Evolutionary conservation across 192 early-diverging fungal species (phyloP), one percentile per base, ranked within the genome.

Genomic region (Chytriomyces hyalinus): DNA sequence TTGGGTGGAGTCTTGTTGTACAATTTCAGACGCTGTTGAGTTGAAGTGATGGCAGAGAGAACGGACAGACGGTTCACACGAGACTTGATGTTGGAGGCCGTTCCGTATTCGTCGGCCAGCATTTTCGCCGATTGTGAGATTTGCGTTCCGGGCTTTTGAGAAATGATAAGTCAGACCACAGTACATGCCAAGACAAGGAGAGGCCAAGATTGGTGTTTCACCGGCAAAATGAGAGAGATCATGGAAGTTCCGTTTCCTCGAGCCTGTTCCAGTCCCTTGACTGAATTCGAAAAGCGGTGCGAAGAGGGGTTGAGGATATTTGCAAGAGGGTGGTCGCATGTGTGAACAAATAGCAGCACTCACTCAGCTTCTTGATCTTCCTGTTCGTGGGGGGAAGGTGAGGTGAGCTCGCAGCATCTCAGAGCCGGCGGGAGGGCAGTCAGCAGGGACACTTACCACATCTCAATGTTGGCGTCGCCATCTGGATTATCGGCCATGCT

Each of bases 21-120:
- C 47, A 97, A 86, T 89, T 99, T 99, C 61, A 99, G 90, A 74
- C 94, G 91, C 77, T 96, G 92, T 82, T 98, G 97, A 26, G 96
- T 96, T 59, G 98, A 99, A 22, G 96, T 96, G 78, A 99, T 99
- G 78, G 98, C 98, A 43, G 93, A 89, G 63, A 99, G 84, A 11
- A 99, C 98, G 46, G 98, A 99, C 61, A 96, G 89, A 67, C 97
- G 89, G 89, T 99, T 99, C 46, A 99, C 98, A 70, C 98, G 94
- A 66, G 95, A 97, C 85, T 99, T 99, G 87, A 99, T 99, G 92
- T 99, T 99, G 78, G 96, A 97, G 15, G 98, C 98, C 22, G 98
- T 97, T 69, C 98, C 98, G 81, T 97, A 94, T 91, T 99, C 98
- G 82, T 94, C 96, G 45, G 96, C 93, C 86, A 98, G 91, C 98